A percentile compares a stretch with the other conserved stretches of the same genome.
Conservation (phyloP, 768 basidiomycete species). For the Austroboletus eburneus region DNA sequence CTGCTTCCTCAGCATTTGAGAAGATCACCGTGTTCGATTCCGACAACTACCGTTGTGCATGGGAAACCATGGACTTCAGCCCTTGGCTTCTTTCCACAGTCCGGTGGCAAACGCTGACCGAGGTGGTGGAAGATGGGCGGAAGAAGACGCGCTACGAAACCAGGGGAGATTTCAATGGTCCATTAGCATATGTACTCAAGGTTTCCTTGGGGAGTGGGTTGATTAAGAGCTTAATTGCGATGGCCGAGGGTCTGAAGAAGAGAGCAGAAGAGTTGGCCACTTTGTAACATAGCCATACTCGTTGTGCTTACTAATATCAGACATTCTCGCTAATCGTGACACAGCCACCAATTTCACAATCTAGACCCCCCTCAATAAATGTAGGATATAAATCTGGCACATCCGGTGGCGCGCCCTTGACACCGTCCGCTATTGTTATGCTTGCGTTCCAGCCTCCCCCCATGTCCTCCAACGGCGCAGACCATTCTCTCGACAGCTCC, state of each 20-base stretch:
- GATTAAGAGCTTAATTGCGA: conserved; percentile 43
- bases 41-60: conserved; percentile 53
- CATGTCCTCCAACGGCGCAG: conserved; percentile 12
- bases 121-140: conserved; percentile 40
- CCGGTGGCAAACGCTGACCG: conserved; percentile 59
- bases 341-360: conserved; percentile 22
- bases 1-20: conserved; percentile 39
- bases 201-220: conserved; percentile 42
- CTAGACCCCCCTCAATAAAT: conserved; percentile 17
- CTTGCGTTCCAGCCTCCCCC: conserved; percentile 13
- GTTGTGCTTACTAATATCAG: conserved; percentile 18
- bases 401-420: conserved; percentile 1
- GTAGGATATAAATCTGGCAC: conserved; percentile 18
- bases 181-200: conserved; percentile 50
- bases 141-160: conserved; percentile 61
- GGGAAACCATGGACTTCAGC: conserved; percentile 43
- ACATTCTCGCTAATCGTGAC: conserved; percentile 21
- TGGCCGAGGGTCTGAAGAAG: conserved; percentile 55
- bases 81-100: conserved; percentile 48
- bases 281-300: not conserved
- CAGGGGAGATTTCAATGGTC: conserved; percentile 54
- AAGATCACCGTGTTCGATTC: conserved; percentile 49
- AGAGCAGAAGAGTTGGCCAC: conserved; percentile 36
- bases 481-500: conserved; percentile 11
- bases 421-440: conserved; percentile 12